These are phyloP conservation scores for Sarcodon aspratus DNA, from an alignment of 768 basidiomycete genomes.

Conservation along the genomic window DNA sequence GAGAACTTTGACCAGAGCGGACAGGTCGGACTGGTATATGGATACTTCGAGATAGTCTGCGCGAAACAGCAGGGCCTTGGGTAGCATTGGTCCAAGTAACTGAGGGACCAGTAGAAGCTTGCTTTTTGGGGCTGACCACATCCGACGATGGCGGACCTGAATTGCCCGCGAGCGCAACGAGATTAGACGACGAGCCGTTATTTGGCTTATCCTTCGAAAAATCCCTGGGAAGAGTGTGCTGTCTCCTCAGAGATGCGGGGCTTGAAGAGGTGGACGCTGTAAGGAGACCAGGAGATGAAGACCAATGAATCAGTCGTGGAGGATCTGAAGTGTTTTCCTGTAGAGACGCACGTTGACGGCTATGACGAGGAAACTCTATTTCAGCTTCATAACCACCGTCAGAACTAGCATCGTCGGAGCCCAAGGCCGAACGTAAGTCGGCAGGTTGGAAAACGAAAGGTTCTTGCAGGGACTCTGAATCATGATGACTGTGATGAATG, in stretches of 20 bases:
- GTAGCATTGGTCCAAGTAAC: conserved; percentile 37
- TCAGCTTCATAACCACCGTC: conserved; percentile 82
- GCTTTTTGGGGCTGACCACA: conserved; percentile 53
- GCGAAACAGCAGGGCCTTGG: conserved; percentile 30
- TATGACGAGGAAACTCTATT: conserved; percentile 49
- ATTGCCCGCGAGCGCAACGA: conserved; percentile 21
- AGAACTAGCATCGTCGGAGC: conserved; percentile 63
- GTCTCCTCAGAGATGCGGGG: conserved; percentile 59
- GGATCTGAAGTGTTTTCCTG: conserved; percentile 26
- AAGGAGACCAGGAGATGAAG: conserved; percentile 43
- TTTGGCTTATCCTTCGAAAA: conserved; percentile 57
- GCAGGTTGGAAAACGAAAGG: conserved; percentile 46
- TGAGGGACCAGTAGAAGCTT: conserved; percentile 33
- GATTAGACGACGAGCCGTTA: conserved; percentile 50
- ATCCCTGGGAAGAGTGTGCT: conserved; percentile 58
- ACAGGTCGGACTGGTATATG: conserved; percentile 60
- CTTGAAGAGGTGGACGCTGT: conserved; percentile 60
- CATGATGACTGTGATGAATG: conserved; percentile 24
- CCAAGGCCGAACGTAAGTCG: conserved; percentile 44
- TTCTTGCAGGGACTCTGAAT: conserved; percentile 36
- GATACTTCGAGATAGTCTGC: conserved; percentile 76
- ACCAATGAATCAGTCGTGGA: conserved; percentile 39
- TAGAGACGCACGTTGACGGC: conserved; percentile 66
- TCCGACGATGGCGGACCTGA: conserved; percentile 45
- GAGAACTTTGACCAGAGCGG: conserved; percentile 74